Conservation (phyloP, 2,329 filamentous ascomycete genomes). For the Claviceps maximensis region DNA sequence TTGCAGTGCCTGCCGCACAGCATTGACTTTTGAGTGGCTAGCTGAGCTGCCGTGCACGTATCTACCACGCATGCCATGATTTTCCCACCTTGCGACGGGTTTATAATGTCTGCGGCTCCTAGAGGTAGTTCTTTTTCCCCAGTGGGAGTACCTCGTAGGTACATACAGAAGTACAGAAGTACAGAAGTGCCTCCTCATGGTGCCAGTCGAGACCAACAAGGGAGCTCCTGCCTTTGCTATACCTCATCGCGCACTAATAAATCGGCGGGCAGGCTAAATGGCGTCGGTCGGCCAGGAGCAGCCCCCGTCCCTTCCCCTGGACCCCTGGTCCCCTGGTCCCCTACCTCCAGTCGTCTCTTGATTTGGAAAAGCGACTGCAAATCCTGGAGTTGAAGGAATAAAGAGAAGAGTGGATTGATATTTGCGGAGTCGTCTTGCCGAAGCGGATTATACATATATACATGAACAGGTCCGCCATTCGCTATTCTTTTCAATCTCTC, state of each 20-base stretch:
- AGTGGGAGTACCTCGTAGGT: no score
- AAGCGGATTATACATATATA: neutral
- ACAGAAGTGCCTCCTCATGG: neutral
- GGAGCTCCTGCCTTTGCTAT: conserved; percentile 2
- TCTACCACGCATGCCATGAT: neutral
- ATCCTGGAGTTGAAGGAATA: neutral
- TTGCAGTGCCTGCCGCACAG: neutral
- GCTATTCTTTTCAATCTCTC: neutral
- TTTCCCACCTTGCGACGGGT: no score
- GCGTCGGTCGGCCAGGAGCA: neutral
- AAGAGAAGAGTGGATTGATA: neutral
- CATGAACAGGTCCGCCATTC: neutral
- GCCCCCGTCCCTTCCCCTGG: neutral
- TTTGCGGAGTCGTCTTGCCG: neutral
- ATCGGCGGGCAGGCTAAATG: conserved; percentile 1
- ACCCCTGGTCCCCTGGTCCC: neutral
- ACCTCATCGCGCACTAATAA: conserved; percentile 4
- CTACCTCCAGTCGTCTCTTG: neutral
- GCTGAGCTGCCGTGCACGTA: neutral
- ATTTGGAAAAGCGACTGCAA: neutral
- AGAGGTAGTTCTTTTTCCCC: no score
- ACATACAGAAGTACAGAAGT: neutral
- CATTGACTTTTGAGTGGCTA: neutral
- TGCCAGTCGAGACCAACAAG: neutral
- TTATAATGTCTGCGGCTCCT: no score